phyloP scores from a whole-genome alignment of 148 eudicot genomes.

The Spergularia bocconei region DNA sequence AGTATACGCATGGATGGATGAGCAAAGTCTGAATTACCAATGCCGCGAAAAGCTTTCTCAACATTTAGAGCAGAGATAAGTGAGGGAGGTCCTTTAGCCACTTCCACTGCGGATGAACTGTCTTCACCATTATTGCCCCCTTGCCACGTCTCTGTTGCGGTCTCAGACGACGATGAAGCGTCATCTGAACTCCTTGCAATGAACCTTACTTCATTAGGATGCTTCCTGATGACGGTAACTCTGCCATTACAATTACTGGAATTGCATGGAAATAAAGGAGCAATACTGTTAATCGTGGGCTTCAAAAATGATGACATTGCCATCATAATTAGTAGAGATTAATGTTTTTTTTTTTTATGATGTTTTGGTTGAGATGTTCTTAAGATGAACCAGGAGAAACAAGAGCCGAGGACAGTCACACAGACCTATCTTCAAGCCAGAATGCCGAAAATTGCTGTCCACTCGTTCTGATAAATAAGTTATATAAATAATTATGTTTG shows the following conservation, averaged over 20 bases:
- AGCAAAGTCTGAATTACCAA: constrained; percentile 37
- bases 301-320: not conserved
- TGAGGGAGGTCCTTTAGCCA: constrained; percentile 51
- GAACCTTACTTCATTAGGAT: not conserved
- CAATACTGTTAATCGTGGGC: not conserved
- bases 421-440: too few species aligned
- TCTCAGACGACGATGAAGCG: constrained; percentile 9
- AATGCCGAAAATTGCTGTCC: too few species aligned
- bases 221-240: not conserved
- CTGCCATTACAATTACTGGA: not conserved
- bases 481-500: too few species aligned
- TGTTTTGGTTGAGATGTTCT: not conserved
- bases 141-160: constrained; percentile 9
- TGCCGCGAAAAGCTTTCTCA: constrained; percentile 79
- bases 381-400: too few species aligned
- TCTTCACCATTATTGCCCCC: constrained; percentile 8
- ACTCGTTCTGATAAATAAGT: too few species aligned
- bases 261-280: not conserved
- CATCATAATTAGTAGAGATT: not conserved
- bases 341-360: not conserved
- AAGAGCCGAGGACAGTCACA: too few species aligned
- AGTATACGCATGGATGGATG: not conserved
- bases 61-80: constrained; percentile 78
- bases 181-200: constrained; percentile 29
- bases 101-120: constrained; percentile 32